A percentile compares a stretch with the other conserved stretches of the same genome.
Evolutionary conservation across 345 rosid genomes (phyloP).

Genomic region (Crucihimalaya himalaica): DNA sequence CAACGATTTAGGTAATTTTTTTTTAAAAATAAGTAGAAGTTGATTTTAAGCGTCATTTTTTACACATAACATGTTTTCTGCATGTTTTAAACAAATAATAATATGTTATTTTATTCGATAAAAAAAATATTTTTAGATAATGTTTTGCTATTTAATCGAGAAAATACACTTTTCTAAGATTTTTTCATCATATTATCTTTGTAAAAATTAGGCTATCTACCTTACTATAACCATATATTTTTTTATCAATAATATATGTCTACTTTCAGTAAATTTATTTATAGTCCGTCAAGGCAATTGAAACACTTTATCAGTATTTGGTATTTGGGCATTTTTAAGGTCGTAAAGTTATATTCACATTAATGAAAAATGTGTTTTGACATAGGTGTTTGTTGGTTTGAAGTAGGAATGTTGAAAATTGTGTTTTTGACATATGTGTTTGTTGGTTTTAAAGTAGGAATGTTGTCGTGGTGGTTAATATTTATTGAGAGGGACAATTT

Average conservation of each 20-base stretch:
- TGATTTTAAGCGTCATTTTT: too few species aligned
- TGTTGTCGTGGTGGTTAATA: background rate
- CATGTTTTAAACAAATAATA: too few species aligned
- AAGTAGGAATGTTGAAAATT: slow-evolving; percentile 11
- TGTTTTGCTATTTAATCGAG: too few species aligned
- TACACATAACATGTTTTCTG: too few species aligned
- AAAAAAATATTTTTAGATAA: too few species aligned
- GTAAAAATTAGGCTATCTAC: background rate
- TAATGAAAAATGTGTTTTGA: background rate
- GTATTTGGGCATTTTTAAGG: background rate
- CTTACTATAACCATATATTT: background rate
- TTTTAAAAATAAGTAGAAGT: too few species aligned
- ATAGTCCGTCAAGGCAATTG: background rate
- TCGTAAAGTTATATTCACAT: slow-evolving; percentile 11
- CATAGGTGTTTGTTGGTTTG: background rate
- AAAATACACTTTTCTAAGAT: background rate
- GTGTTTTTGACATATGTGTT: slow-evolving; percentile 9
- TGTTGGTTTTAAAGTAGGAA: slow-evolving; percentile 23
- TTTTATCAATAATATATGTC: background rate
- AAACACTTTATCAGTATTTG: slow-evolving; percentile 1
- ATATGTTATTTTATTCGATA: background rate
- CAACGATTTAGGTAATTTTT: too few species aligned
- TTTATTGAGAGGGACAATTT: background rate
- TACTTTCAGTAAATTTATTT: background rate
- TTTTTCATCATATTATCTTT: background rate